A percentile compares a stretch with the other conserved stretches of the same genome.
phyloP scores from a whole-genome alignment of 768 basidiomycete genomes.

The Tylopilus intermedius region DNA sequence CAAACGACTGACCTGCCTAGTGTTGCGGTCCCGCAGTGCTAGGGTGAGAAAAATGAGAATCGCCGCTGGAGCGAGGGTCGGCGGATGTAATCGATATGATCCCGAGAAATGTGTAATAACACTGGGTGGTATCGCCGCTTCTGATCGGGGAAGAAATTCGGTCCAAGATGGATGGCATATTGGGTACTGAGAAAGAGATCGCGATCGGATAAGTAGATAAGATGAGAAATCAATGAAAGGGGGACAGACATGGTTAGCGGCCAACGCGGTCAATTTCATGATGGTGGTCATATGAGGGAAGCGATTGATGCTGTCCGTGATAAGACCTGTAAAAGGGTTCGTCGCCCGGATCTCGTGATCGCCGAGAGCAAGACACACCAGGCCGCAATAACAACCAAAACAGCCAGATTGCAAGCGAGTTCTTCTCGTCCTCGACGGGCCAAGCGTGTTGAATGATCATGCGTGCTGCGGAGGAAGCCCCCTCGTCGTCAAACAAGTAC shows the following conservation, averaged over 20 bases:
- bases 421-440: conserved; percentile 50
- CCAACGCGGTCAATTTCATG: conserved; percentile 59
- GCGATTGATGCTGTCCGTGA: conserved; percentile 34
- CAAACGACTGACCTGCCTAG: not conserved
- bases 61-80: conserved; percentile 64
- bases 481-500: conserved; percentile 60
- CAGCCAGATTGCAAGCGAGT: conserved; percentile 70
- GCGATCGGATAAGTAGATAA: conserved; percentile 2
- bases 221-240: conserved; percentile 10
- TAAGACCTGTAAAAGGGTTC: conserved; percentile 40
- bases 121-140: conserved; percentile 13
- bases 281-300: conserved; percentile 46
- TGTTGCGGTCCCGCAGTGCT: conserved; percentile 21
- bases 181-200: conserved; percentile 47
- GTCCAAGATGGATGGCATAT: conserved; percentile 56
- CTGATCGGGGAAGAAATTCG: conserved; percentile 42
- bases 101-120: conserved; percentile 42
- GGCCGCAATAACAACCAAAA: conserved; percentile 68
- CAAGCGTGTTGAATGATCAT: conserved; percentile 45
- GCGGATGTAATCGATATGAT: conserved; percentile 44
- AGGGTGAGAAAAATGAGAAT: conserved; percentile 66
- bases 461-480: conserved; percentile 47
- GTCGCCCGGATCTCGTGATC: not conserved
- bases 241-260: conserved; percentile 54
- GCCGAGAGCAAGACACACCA: conserved; percentile 38